These are phyloP conservation scores for Collybiopsis luxurians DNA, from an alignment of 768 basidiomycete species.

Conservation along the genomic window DNA sequence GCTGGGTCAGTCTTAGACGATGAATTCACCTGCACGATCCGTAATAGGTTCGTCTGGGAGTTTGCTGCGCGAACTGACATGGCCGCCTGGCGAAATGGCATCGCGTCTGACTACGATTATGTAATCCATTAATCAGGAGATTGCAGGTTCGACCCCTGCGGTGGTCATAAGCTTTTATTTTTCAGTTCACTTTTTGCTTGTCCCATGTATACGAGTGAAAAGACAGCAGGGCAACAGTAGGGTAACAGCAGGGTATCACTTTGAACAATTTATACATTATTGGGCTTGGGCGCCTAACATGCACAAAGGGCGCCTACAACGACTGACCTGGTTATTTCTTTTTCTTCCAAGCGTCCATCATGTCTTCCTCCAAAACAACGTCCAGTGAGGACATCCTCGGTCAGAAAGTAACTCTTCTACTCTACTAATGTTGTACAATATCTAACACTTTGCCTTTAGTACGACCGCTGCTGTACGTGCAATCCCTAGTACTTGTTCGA, in stretches of 20 bases:
- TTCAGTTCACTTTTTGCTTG: no score
- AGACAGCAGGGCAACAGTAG: no score
- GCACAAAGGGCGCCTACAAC: no score
- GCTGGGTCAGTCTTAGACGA: no score
- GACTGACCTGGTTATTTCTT: slow-evolving; percentile 6
- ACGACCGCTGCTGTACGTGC: slow-evolving; percentile 81
- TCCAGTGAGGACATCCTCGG: slow-evolving; percentile 90
- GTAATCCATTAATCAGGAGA: slow-evolving; percentile 88
- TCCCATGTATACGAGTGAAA: no score
- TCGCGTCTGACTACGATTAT: slow-evolving; percentile 87
- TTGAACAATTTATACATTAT: no score
- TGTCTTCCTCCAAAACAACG: slow-evolving; percentile 61
- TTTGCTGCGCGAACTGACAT: no score
- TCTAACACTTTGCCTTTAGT: slow-evolving; percentile 37
- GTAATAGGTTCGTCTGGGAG: no score
- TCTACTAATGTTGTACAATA: background rate
- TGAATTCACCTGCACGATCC: no score
- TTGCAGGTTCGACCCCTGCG: slow-evolving; percentile 93
- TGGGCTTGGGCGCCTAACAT: no score
- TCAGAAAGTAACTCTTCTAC: slow-evolving; percentile 66
- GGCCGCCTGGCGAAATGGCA: slow-evolving; percentile 91
- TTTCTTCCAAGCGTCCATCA: slow-evolving; percentile 15
- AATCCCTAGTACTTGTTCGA: slow-evolving; percentile 19
- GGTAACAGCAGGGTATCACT: no score
- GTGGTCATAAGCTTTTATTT: no score